Base-by-base conservation (phyloP, 2,329 filamentous ascomycete species). In the Apiospora pterosperma region DNA sequence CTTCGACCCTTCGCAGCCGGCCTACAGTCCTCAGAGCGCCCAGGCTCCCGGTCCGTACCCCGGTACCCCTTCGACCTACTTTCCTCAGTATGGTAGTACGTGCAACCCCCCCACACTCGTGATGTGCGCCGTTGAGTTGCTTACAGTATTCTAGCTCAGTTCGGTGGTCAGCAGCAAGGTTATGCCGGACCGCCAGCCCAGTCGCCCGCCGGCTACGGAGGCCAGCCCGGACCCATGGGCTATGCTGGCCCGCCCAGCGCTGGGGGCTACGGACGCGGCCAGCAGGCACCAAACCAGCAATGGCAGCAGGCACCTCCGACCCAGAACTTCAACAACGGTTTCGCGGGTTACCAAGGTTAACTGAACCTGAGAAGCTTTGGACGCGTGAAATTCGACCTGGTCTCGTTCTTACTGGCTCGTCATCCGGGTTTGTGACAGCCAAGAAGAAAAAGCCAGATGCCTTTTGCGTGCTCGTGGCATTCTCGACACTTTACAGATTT, bases 81-180 rank as follows among this genome's bases (percentile, higher is more conserved):
- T 97, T 79, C 93, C 95, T 70, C 96, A 98, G 80, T 98, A 98
- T 76, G 90, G 91, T 76, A 92, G 92, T 86, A 87, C 79, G 84
- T 83, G 19, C n/a, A 31, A n/a, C 21, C 3, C 8, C 16, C 28
- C 36, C 28, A 5, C 19, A 23, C 5, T 3, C 41, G 10, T 21
- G 19, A 23, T 19, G 23, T 31, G 31, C 21, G 21, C 23, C 16
- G 25, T 48, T 62, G 31, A 89, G 90, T 64, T 71, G 69, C 75
- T 78, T 68, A 78, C 72, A 69, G 61, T 7, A 65, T 34, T 62
- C 63, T 66, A 82, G 83, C 78, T 64, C 84, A 85, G 74, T 88
- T 83, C 72, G 86, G 85, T 73, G 88, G 85, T 71, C 90, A 92
- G 77, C 89, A 89, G 74, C 87, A 85, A 70, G 87, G 85, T 75